phyloP scores from a whole-genome alignment of 2,329 filamentous ascomycete genomes.

The Colletotrichum sp. region DNA sequence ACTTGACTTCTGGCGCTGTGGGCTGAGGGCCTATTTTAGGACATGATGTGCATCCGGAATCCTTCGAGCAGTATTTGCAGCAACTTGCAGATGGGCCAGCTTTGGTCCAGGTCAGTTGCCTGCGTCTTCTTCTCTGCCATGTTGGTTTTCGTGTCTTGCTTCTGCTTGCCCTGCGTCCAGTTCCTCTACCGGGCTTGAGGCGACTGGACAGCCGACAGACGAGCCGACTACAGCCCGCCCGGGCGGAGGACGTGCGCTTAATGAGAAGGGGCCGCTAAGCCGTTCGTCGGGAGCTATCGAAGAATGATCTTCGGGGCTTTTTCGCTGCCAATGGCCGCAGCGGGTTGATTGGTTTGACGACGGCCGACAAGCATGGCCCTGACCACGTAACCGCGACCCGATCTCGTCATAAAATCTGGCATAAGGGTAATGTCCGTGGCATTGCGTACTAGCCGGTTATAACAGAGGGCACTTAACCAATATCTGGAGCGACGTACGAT shows the following conservation, averaged over 20 bases:
- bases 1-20: conserved; percentile 7
- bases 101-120: not conserved
- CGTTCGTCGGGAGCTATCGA: conserved; percentile 17
- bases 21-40: conserved; percentile 18
- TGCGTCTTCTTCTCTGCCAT: not conserved
- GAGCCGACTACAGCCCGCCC: conserved; percentile 8
- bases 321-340: conserved; percentile 14
- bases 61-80: conserved; percentile 1
- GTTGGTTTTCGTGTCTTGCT: not conserved
- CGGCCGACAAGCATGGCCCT: conserved; percentile 19
- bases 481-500: not conserved
- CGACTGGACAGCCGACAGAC: conserved; percentile 5
- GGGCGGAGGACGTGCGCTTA: conserved; percentile 9
- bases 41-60: conserved; percentile 20
- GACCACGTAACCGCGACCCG: conserved; percentile 15
- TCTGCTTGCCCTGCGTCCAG: not conserved
- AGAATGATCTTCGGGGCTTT: conserved; percentile 18
- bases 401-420: conserved; percentile 19
- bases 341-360: not conserved
- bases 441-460: not conserved
- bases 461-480: not conserved
- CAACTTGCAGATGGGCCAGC: not conserved
- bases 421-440: conserved; percentile 13
- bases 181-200: not conserved
- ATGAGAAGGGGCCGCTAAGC: conserved; percentile 8